These are phyloP conservation scores for Aquanectria penicillioides DNA, from an alignment of 2,329 filamentous ascomycete species.

Conservation along the genomic window DNA sequence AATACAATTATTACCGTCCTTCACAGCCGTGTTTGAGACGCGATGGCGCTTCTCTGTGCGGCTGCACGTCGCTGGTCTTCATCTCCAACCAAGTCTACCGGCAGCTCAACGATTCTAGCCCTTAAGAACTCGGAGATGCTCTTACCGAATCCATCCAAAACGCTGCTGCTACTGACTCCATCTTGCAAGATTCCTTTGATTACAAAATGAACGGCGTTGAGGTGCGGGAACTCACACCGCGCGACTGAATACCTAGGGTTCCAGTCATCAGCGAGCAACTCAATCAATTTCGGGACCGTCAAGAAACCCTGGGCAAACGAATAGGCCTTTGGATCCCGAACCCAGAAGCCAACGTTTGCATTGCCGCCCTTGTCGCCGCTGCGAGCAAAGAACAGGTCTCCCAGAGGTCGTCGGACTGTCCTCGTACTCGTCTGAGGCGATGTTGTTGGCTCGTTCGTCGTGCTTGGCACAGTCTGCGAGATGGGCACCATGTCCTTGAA, in stretches of 20 bases:
- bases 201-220: conserved; percentile 57
- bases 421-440: background rate
- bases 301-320: conserved; percentile 53
- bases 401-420: conserved; percentile 38
- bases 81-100: conserved; percentile 31
- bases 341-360: conserved; percentile 48
- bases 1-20: background rate
- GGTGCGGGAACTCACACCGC: conserved; percentile 55
- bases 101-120: conserved; percentile 43
- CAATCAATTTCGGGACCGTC: conserved; percentile 47
- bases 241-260: conserved; percentile 51
- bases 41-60: background rate
- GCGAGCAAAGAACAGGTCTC: conserved; percentile 44
- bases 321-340: conserved; percentile 50
- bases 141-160: conserved; percentile 61
- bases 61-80: conserved; percentile 31
- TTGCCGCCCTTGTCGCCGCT: conserved; percentile 49
- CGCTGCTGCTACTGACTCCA: conserved; percentile 57
- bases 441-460: background rate
- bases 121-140: conserved; percentile 61
- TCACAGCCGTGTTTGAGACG: conserved; percentile 3
- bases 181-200: conserved; percentile 55
- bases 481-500: background rate
- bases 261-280: conserved; percentile 57
- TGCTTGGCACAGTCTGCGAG: background rate